These are phyloP conservation scores for Symbiodinium natans DNA, from an alignment of 73 alveolate genomes.

Conservation along the genomic window DNA sequence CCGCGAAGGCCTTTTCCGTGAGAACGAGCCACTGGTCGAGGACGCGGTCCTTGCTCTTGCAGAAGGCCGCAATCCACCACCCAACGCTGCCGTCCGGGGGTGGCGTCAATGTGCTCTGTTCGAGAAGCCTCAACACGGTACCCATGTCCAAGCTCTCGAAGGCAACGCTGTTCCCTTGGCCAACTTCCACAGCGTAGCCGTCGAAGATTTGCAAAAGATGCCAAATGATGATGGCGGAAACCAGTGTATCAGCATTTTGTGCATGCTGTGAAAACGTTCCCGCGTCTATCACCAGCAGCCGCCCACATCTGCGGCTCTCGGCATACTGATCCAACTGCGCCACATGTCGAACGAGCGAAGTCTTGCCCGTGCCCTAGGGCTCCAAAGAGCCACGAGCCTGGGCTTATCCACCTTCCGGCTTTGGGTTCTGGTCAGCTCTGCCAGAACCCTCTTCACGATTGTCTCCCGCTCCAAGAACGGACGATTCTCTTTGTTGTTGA, in stretches of 20 bases:
- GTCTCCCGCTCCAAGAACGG: not conserved
- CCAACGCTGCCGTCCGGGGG: too few relatives aligned
- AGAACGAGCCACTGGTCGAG: too few relatives aligned
- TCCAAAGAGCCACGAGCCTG: not conserved
- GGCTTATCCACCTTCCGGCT: not conserved
- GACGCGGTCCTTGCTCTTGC: too few relatives aligned
- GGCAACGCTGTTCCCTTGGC: not conserved
- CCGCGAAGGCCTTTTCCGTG: too few relatives aligned
- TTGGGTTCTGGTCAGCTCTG: not conserved
- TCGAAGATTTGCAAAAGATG: not conserved
- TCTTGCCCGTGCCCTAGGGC: conserved; percentile 25
- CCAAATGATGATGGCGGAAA: not conserved
- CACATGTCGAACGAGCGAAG: not conserved
- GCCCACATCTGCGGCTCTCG: not conserved
- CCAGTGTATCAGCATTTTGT: not conserved
- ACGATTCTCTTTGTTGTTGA: not conserved
- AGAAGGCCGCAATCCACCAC: too few relatives aligned
- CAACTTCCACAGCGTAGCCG: not conserved
- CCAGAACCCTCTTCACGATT: not conserved
- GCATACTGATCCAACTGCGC: not conserved
- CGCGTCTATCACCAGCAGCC: not conserved
- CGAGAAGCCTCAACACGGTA: too few relatives aligned
- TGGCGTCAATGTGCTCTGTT: too few relatives aligned
- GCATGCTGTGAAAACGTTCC: not conserved
- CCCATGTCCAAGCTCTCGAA: not conserved